Evolutionary conservation across 1,139 yeast genomes (phyloP).

Genomic region (Candida freyschussii): DNA sequence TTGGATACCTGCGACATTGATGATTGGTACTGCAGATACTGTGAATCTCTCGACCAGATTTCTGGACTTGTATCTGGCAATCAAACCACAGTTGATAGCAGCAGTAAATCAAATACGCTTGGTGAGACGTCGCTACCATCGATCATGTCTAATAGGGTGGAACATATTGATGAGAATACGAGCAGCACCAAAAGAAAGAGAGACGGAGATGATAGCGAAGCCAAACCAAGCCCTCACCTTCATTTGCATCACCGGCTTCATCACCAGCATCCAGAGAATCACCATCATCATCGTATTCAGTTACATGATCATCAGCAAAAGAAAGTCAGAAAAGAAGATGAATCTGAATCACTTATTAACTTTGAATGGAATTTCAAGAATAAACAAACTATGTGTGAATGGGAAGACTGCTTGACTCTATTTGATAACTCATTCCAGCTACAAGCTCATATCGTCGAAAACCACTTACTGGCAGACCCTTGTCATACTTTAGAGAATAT

Average conservation of each 20-base stretch:
- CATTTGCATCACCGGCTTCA: slow-evolving; percentile 20
- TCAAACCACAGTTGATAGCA: too few relatives aligned
- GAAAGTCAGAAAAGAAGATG: slow-evolving; percentile 13
- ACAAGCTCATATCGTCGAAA: slow-evolving; percentile 51
- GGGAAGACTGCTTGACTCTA: slow-evolving; percentile 48
- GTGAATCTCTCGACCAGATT: slow-evolving; percentile 22
- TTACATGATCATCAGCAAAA: slow-evolving; percentile 29
- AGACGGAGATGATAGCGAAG: slow-evolving; percentile 9
- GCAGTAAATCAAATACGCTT: too few relatives aligned
- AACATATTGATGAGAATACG: too few relatives aligned
- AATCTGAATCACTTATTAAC: slow-evolving; percentile 23
- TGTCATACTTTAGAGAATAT: too few relatives aligned
- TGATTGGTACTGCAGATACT: slow-evolving; percentile 24
- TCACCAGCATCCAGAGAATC: slow-evolving; percentile 24
- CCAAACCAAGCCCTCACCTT: slow-evolving; percentile 4
- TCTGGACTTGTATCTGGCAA: too few relatives aligned
- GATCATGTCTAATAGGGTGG: too few relatives aligned
- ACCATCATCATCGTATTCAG: slow-evolving; percentile 35
- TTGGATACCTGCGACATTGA: slow-evolving; percentile 24
- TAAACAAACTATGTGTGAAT: slow-evolving; percentile 38
- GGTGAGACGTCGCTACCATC: too few relatives aligned
- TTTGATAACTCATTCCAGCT: slow-evolving; percentile 41
- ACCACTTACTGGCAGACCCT: slow-evolving; percentile 41
- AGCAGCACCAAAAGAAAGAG: slow-evolving; percentile 12
- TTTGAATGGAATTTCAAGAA: slow-evolving; percentile 35